A percentile compares a stretch with the other conserved stretches of the same genome.
phyloP scores from a whole-genome alignment of 2,329 filamentous ascomycete genomes.

The Blastomyces emzantsi region DNA sequence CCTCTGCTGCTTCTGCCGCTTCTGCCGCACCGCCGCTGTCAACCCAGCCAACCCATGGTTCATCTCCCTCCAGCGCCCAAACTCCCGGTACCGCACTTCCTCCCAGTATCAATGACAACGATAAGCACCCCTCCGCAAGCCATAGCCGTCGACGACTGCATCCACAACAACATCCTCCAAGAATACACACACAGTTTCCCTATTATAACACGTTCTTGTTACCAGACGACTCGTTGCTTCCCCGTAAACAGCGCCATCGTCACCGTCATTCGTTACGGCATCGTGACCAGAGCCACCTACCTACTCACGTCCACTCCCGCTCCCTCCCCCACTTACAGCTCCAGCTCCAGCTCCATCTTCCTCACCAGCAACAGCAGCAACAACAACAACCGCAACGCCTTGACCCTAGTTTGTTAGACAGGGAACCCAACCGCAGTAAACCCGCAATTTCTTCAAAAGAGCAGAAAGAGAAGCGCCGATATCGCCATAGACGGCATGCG shows the following conservation, averaged over 20 bases:
- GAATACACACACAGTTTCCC: constrained; percentile 9
- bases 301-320: not conserved
- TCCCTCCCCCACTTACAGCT: not conserved
- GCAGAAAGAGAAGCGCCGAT: not conserved
- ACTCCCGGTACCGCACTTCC: not conserved
- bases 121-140: not conserved
- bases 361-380: not conserved
- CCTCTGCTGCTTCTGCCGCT: not conserved
- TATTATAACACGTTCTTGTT: constrained; percentile 2
- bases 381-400: not conserved
- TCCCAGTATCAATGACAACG: not conserved
- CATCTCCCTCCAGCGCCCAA: not conserved
- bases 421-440: not conserved
- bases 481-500: constrained; percentile 4
- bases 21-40: not conserved
- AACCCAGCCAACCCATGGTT: not conserved
- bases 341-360: not conserved
- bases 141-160: not conserved
- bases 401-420: not conserved
- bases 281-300: constrained; percentile 4
- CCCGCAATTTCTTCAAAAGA: not conserved
- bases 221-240: constrained; percentile 6
- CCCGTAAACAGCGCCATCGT: not conserved
- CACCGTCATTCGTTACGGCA: not conserved
- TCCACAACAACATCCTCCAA: not conserved